Conservation (phyloP, 768 basidiomycete genomes). For the Pleurotus salmoneostramineus region DNA sequence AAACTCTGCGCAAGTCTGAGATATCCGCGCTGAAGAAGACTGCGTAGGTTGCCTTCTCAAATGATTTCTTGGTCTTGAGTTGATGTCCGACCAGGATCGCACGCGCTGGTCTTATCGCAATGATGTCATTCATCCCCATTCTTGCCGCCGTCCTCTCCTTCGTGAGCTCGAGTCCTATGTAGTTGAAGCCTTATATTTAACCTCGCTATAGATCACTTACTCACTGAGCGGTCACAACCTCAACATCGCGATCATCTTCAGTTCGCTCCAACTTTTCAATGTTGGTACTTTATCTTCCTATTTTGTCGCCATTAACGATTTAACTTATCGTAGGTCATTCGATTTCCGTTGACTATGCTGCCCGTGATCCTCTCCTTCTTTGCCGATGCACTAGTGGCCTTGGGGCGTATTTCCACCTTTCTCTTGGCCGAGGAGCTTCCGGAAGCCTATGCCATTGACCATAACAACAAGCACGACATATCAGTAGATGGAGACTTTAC, state of each 20-base stretch:
- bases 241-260: slow-evolving; percentile 52
- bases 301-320: background rate
- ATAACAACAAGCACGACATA: slow-evolving; percentile 32
- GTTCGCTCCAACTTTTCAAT: slow-evolving; percentile 56
- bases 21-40: slow-evolving; percentile 14
- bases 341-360: slow-evolving; percentile 52
- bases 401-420: slow-evolving; percentile 43
- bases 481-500: slow-evolving; percentile 46
- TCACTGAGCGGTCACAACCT: slow-evolving; percentile 51
- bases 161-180: slow-evolving; percentile 27
- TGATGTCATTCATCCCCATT: slow-evolving; percentile 33
- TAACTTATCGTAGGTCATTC: slow-evolving; percentile 41
- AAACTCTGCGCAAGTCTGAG: slow-evolving; percentile 14
- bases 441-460: slow-evolving; percentile 41
- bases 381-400: slow-evolving; percentile 46
- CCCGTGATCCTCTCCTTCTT: slow-evolving; percentile 48
- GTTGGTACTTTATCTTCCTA: slow-evolving; percentile 21
- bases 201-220: slow-evolving; percentile 50
- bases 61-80: background rate
- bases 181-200: slow-evolving; percentile 7
- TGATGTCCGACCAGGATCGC: slow-evolving; percentile 13
- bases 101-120: slow-evolving; percentile 17
- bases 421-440: slow-evolving; percentile 52
- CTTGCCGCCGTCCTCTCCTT: slow-evolving; percentile 35
- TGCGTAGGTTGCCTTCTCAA: slow-evolving; percentile 12